phyloP scores from a whole-genome alignment of 257 asterid species.

The Coffea canephora region DNA sequence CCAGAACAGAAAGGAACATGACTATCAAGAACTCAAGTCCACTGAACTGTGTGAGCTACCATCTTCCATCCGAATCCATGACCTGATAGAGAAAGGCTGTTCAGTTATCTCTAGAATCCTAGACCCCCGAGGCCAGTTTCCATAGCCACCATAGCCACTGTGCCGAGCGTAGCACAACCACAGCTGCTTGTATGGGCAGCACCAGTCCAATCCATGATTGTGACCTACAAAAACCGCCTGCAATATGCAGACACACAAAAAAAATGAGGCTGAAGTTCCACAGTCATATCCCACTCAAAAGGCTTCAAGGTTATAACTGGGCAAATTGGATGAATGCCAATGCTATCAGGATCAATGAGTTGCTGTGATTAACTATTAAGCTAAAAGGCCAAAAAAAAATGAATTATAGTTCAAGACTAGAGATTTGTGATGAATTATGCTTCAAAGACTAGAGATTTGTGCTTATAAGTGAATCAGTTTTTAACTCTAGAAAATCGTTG shows the following conservation, averaged over 20 bases:
- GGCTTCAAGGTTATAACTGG: neutral
- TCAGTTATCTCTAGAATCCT: conserved; percentile 59
- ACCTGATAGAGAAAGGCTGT: conserved; percentile 60
- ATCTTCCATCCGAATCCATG: conserved; percentile 93
- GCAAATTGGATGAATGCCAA: neutral
- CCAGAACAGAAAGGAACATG: neutral
- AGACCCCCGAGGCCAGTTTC: conserved; percentile 79
- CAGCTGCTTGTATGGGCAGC: conserved; percentile 71
- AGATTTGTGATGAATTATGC: neutral
- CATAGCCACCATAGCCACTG: conserved; percentile 97
- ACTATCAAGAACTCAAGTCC: conserved; percentile 42
- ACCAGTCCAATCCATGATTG: conserved; percentile 97
- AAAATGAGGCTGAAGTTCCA: neutral
- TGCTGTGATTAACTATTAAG: neutral
- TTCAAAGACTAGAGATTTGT: neutral
- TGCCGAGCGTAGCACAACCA: conserved; percentile 95
- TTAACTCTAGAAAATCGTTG: neutral
- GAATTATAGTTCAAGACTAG: neutral
- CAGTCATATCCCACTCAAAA: neutral
- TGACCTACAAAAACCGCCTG: conserved; percentile 95
- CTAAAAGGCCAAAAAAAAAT: neutral
- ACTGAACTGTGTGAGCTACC: conserved; percentile 59
- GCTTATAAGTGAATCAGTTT: neutral
- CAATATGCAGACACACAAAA: conserved; percentile 10
- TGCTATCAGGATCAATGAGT: neutral